phyloP scores from a whole-genome alignment of 495 filamentous ascomycete species.

The Lasiosphaeris hirsuta region DNA sequence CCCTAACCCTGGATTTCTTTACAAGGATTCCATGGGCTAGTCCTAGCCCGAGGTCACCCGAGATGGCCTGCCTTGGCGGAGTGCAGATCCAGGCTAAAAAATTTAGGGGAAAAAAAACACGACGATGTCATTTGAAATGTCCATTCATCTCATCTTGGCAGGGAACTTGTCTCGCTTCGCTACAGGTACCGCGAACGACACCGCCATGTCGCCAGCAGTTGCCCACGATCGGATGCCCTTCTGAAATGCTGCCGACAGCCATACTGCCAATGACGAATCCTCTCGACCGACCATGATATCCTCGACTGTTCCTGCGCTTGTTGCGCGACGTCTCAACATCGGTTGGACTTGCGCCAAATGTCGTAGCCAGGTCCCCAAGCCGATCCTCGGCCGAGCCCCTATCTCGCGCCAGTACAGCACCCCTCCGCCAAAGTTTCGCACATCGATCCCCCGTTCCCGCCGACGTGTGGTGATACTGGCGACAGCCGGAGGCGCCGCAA shows the following conservation, averaged over 20 bases:
- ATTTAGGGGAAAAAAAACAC: constrained; percentile 9
- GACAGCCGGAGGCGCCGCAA: constrained; percentile 48
- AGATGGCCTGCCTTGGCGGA: background rate
- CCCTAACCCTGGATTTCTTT: no score
- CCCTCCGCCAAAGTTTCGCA: constrained; percentile 5
- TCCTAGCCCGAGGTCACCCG: constrained; percentile 9
- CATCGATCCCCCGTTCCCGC: constrained; percentile 11
- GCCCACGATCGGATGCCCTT: background rate
- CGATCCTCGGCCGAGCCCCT: constrained; percentile 24
- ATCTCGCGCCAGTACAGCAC: constrained; percentile 31
- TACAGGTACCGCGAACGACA: background rate
- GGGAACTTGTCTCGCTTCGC: background rate
- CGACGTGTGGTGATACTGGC: constrained; percentile 26
- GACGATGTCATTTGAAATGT: constrained; percentile 7
- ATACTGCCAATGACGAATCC: background rate
- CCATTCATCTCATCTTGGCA: constrained; percentile 13
- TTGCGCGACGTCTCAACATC: constrained; percentile 17
- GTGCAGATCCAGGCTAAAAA: background rate
- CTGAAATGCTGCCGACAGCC: constrained; percentile 4
- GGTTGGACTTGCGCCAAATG: constrained; percentile 44
- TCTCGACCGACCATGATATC: constrained; percentile 18
- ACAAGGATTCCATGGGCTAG: constrained; percentile 1
- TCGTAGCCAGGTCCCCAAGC: constrained; percentile 31
- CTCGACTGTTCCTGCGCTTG: constrained; percentile 19
- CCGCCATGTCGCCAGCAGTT: no score